Evolutionary conservation across 768 basidiomycete genomes (phyloP), one percentile per base, ranked within the genome.

Genomic region (Termitomyces bulborhizus): DNA sequence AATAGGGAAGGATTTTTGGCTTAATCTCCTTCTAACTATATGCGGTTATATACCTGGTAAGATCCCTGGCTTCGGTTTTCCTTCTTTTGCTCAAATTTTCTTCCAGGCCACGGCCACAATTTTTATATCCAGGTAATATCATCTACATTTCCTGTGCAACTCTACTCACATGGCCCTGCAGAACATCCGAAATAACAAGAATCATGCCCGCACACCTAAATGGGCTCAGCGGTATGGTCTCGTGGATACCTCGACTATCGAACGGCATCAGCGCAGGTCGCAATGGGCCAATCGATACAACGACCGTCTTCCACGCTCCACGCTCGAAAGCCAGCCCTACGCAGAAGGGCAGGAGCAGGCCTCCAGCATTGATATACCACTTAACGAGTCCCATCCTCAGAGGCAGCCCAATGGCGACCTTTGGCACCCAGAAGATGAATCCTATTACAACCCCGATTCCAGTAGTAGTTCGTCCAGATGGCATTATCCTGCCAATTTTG

Each of bases 181-280:
- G 86, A 97, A 97, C 71, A 85, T 98, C 60, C 79, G 95, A 54
- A 98, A 97, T 74, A 98, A 98, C 77, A 92, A 95, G 77, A 95
- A 84, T 63, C 82, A 90, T 66, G 77, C 80, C 13, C 85, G 95
- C 43, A 97, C 95, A n/a, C 95, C 95, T 18, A 95, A 97, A 71
- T 98, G 95, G 95, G 88, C 87, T 0, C 77, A 90, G 70, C 82
- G 87, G 59, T 92, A 92, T 68, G 95, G 95, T 39, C 88, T 98
- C 44, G 84, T 98, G 59, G 84, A 93, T 68, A 85, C 82, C 24
- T 76, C 84, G 36, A 84, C 87, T 61, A 85, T 90, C 66, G 78
- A 82, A 62, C 88, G 93, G 65, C 85, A 88, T 53, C 80, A 86
- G 65, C 81, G 78, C 57, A 88, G 87, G 67, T 90, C 86, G 44